Base-by-base conservation (phyloP, 768 basidiomycete genomes). In the Lentinus tigrinus region DNA sequence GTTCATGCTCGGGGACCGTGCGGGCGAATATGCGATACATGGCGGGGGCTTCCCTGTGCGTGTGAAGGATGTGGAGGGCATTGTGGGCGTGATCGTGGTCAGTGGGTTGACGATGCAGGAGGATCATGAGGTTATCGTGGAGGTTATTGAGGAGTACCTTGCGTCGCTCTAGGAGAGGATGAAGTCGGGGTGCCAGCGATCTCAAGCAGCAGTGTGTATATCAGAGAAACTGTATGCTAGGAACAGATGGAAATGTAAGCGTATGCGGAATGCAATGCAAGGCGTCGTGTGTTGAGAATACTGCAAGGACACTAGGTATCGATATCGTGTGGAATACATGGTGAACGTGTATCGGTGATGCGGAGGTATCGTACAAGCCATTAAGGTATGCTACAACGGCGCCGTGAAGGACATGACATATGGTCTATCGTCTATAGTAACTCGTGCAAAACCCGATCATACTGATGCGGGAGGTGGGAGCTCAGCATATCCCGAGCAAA, bases 401-500 rank as follows among this genome's bases (percentile, higher is more conserved):
- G 27, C 28, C 27, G 14, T 14, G 3, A 37, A 40, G 3, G 21
- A 31, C 10, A 14, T 48, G 16, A 3, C 31, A 19, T 14, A 19
- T 24, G n/a, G 13, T 19, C 7, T 39, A 46, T 66, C 44, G 21
- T 42, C n/a, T 17, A 69, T 3, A 67, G 58, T 9, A 91, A 71
- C 67, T 91, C 88, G 60, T 90, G 87, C 47, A 93, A 68, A 31
- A 85, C 85, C 57, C 79, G 78, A 67, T 93, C 91, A 64, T 93
- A 93, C 63, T 87, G 85, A 66, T 93, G 85, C 21, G 91, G 89
- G 73, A 91, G 73, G 69, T 92, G 90, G 10, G 89, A 83, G 65
- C 84, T 86, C 59, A 94, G 75, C 92, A 94, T 93, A 68, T 90
- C 87, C 69, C 79, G 79, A 34, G 90, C 84, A 72, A 93, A 93